Base-by-base conservation (phyloP, 805 yeast genomes). In the Yamadazyma sp. region DNA sequence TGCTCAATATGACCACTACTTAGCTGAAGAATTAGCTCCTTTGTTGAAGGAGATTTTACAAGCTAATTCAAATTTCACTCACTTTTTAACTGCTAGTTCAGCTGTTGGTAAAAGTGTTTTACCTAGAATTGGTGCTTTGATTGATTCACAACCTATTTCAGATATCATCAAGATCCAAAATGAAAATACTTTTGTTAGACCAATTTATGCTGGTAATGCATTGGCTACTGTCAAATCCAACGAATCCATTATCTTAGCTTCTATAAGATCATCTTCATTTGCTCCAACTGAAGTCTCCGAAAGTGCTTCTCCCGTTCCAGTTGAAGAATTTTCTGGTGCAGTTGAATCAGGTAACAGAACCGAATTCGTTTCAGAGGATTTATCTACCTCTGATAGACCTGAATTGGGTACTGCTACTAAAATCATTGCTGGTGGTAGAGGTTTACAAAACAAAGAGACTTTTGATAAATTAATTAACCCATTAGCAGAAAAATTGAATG, bases 131-230 rank as follows among this genome's bases (percentile, higher is more conserved):
- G 95, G 86, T 22, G 96, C 96, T 1, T 52, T 83, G 38, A 64
- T 91, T 32, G 95, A 91, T 53, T 73, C 76, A 15, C 97, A 91
- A 65, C 97, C 96, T 19, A 64, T 93, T 33, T 78, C 91, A 18
- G 98, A 91, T 55, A 73, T 93, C 39, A 76, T 75, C 47, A 75
- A 76, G 51, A 81, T 91, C 25, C 75, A 74, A 45, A 66, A 77
- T 33, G 70, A 76, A 12, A 76, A 73, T 42, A 83, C 93, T 6
- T 93, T 91, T 60, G 80, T 82, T 24, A 82, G 98, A 59, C 97
- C 98, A 30, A 87, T 91, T 24, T 93, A 86, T 56, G 98, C 98
- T 14, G 98, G 98, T 31, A 93, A 93, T 61, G 95, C 94, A 4
- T 67, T 86, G 39, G 76, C 86, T 26, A 88, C 96, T 3, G 86